Evolutionary conservation across 2,329 filamentous ascomycete genomes (phyloP).

Genomic region (Ophiostoma sp.): DNA sequence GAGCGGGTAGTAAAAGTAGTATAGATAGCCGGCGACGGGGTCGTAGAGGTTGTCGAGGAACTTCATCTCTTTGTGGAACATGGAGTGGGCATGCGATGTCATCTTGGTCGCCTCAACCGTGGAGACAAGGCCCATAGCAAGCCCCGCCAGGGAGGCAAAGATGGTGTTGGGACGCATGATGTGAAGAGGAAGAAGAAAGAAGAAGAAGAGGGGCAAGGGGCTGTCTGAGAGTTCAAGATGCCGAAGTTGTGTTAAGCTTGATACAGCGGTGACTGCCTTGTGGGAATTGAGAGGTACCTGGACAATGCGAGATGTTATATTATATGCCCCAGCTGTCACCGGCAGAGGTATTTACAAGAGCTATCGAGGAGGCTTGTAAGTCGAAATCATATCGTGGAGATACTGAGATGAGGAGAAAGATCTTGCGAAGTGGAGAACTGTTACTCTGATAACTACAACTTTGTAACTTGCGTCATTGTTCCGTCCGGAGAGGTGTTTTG

Average conservation of each 20-base stretch:
- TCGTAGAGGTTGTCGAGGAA: conserved; percentile 60
- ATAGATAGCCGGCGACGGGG: conserved; percentile 52
- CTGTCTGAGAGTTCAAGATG: background rate
- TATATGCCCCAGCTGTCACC: background rate
- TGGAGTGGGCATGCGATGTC: conserved; percentile 32
- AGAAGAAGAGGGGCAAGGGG: background rate
- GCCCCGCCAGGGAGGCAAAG: background rate
- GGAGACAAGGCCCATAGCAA: background rate
- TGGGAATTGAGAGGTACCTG: background rate
- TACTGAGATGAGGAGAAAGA: no score
- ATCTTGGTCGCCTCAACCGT: background rate
- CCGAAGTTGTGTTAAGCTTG: background rate
- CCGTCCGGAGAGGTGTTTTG: no score
- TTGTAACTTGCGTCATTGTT: no score
- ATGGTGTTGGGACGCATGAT: background rate
- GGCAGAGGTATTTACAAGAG: background rate
- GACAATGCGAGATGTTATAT: background rate
- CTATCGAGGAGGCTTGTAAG: background rate
- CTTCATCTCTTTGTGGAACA: conserved; percentile 53
- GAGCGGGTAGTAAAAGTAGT: conserved; percentile 45
- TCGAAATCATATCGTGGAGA: no score
- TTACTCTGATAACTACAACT: no score
- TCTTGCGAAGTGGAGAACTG: no score
- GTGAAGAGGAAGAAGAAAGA: background rate
- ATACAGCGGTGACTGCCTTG: background rate